These are phyloP conservation scores for Coemansia javaensis DNA, from an alignment of 192 early-diverging fungal species.

Conservation along the genomic window DNA sequence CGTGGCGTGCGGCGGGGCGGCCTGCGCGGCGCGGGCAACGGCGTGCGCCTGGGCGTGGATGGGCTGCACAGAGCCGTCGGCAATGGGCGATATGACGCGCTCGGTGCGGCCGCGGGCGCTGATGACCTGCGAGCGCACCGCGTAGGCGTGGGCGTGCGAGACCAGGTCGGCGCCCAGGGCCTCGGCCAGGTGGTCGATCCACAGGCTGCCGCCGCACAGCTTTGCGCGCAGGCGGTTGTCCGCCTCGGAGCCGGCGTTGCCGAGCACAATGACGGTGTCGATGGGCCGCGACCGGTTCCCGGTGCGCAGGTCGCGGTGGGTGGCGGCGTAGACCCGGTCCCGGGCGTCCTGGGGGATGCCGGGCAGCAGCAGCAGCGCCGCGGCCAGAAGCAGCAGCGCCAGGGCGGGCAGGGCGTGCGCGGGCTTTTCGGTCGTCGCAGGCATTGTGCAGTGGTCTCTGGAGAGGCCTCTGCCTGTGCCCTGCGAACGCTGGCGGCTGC, in stretches of 20 bases:
- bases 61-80: neutral
- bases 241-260: conserved; percentile 14
- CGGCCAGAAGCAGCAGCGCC: neutral
- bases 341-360: neutral
- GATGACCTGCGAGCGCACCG: conserved; percentile 1
- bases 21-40: neutral
- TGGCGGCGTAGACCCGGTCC: neutral
- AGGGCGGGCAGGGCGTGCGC: neutral
- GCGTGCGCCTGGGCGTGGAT: conserved; percentile 1
- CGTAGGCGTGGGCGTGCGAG: conserved; percentile 18
- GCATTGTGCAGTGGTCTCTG: too few relatives aligned
- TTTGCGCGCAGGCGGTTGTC: conserved; percentile 12
- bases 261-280: conserved; percentile 16
- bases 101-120: neutral
- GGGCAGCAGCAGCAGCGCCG: neutral
- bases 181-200: conserved; percentile 32
- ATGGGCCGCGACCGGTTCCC: conserved; percentile 11
- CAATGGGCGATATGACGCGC: conserved; percentile 9
- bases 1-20: neutral
- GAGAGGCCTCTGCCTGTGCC: too few relatives aligned
- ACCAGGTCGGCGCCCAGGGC: conserved; percentile 16
- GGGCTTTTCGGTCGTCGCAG: neutral
- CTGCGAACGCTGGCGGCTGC: too few relatives aligned
- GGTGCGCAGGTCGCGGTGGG: neutral
- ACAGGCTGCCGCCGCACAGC: conserved; percentile 25